phyloP scores from a whole-genome alignment of 345 rosid species.

The Eucalyptus pauciflora region DNA sequence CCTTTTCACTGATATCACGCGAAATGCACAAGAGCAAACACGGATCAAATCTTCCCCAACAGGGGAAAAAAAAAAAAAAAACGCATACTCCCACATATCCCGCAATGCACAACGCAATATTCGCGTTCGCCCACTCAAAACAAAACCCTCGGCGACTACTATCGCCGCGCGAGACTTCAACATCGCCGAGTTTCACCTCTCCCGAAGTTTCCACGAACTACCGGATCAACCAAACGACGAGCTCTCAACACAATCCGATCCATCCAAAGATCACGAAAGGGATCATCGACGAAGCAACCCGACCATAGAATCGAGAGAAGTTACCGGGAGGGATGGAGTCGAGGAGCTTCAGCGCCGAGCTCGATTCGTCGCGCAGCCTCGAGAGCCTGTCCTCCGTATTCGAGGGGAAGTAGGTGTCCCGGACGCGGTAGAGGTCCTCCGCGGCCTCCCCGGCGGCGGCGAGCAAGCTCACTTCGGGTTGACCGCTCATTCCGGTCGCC shows the following conservation, averaged over 20 bases:
- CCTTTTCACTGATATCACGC: background rate
- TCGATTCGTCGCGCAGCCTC: conserved; percentile 31
- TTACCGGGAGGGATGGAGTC: conserved; percentile 58
- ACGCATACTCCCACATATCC: background rate
- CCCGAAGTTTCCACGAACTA: background rate
- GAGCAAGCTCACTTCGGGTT: conserved; percentile 12
- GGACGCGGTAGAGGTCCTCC: conserved; percentile 30
- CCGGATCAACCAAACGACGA: background rate
- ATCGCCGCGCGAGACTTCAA: background rate
- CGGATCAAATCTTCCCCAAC: background rate
- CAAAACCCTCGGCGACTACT: background rate
- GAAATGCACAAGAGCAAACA: background rate
- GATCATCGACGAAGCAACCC: background rate
- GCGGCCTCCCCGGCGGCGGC: conserved; percentile 19
- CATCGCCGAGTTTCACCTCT: background rate
- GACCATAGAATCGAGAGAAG: background rate
- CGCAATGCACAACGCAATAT: background rate
- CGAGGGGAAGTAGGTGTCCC: conserved; percentile 55
- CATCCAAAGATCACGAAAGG: background rate
- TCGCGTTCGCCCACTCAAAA: background rate
- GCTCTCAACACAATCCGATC: background rate
- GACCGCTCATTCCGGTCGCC: conserved; percentile 1
- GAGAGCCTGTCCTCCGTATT: conserved; percentile 41
- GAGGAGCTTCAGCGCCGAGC: conserved; percentile 42
- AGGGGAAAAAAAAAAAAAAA: background rate